Conservation (phyloP, 345 rosid genomes). For the Stellera chamaejasme region DNA sequence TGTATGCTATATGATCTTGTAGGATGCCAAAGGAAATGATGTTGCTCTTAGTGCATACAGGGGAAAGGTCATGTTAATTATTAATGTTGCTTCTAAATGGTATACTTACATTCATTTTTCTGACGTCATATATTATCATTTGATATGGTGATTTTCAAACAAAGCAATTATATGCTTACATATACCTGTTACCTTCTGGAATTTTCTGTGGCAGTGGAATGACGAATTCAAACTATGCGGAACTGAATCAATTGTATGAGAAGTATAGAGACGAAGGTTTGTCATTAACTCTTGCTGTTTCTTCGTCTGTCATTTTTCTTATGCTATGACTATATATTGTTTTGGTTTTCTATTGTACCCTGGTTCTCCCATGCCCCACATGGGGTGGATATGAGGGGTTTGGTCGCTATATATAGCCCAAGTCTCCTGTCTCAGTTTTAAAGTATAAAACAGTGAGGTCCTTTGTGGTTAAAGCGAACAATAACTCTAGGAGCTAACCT, state of each 20-base stretch:
- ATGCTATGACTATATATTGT: background rate
- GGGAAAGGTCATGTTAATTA: slow-evolving; percentile 59
- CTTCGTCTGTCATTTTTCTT: background rate
- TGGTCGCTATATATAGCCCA: no score
- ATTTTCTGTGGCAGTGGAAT: slow-evolving; percentile 50
- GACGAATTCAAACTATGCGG: slow-evolving; percentile 81
- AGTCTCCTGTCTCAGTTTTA: no score
- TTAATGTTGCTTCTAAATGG: slow-evolving; percentile 75
- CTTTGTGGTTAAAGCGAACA: no score
- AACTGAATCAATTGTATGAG: slow-evolving; percentile 60
- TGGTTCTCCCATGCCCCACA: no score
- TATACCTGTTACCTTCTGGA: background rate
- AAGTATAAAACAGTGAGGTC: no score
- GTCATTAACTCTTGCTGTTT: slow-evolving; percentile 1
- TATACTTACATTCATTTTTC: slow-evolving; percentile 8
- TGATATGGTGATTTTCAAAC: background rate
- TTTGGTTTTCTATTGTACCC: no score
- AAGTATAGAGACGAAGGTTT: slow-evolving; percentile 80
- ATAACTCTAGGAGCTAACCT: no score
- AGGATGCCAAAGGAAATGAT: slow-evolving; percentile 57
- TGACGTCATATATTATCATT: background rate
- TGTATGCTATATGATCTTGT: no score
- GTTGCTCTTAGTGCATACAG: slow-evolving; percentile 40
- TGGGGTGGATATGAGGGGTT: no score
- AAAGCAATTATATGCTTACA: background rate